Evolutionary conservation across 1,284 basidiomycete species (phyloP).

Genomic region (Cystobasidium slooffiae): DNA sequence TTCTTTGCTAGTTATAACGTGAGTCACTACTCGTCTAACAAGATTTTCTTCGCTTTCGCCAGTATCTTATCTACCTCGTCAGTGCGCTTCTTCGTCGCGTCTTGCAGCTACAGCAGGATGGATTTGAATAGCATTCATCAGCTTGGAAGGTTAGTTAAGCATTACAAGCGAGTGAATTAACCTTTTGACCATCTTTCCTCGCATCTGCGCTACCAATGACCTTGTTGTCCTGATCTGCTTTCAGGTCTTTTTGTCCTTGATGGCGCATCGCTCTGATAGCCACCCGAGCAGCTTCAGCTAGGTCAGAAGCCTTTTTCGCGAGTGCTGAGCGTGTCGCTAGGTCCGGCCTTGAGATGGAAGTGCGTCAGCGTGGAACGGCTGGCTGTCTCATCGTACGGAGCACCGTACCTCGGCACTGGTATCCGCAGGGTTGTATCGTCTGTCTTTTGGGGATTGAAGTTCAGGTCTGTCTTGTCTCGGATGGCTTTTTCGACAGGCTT

Average conservation of each 20-base stretch:
- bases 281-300: conserved; percentile 51
- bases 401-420: conserved; percentile 34
- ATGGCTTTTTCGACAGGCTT: conserved; percentile 42
- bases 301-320: conserved; percentile 47
- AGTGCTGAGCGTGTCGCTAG: conserved; percentile 29
- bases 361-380: not conserved
- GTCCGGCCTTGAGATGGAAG: conserved; percentile 25
- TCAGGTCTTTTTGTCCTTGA: conserved; percentile 53
- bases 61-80: conserved; percentile 52
- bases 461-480: conserved; percentile 29
- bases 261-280: conserved; percentile 46
- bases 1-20: not conserved
- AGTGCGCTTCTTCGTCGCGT: conserved; percentile 51
- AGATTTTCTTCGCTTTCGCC: conserved; percentile 51
- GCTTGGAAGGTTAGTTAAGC: not conserved
- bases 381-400: not conserved
- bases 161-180: conserved; percentile 18
- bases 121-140: not conserved
- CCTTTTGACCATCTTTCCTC: conserved; percentile 47
- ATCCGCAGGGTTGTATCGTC: conserved; percentile 41
- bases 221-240: conserved; percentile 49
- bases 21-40: conserved; percentile 37
- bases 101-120: conserved; percentile 47
- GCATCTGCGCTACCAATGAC: conserved; percentile 49
- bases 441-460: conserved; percentile 33